Evolutionary conservation across 2,329 filamentous ascomycete genomes (phyloP), one percentile per base, ranked within the genome.

Genomic region (Paraphoma sp.): DNA sequence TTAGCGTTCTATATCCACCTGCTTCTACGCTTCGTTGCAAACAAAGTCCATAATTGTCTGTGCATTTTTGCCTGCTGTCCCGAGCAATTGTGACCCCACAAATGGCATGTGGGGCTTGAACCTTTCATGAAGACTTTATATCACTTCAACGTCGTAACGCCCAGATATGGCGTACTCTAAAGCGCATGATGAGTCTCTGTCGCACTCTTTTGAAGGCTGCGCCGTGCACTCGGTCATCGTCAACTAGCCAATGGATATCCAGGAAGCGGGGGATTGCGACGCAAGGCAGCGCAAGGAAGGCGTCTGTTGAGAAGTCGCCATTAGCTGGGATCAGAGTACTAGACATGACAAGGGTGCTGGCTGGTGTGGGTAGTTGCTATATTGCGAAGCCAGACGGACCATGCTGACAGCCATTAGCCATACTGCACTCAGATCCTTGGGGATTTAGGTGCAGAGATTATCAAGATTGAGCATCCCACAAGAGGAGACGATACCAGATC

Each of bases 371-470:
- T 83, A 11, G 16, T 59, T 55, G 51, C 44, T 58, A 18, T 4
- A 40, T 58, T 45, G 31, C 41, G 44, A 28, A 7, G 45, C 7
- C 16, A 46, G n/a, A 17, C 6, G 9, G 53, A 48, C 14, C 28
- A 31, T 31, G 51, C 59, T 73, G 56, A 73, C 59, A 42, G 11
- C n/a, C 36, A 58, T 16, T 70, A 97, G 92, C 95, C 95, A 63
- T 98, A 97, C 73, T 97, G 93, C 71, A 98, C 95, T 38, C 95
- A 99, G 75, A 97, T 99, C 51, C 80, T 99, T 6, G 95, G 93
- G 51, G 95, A 99, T 78, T 83, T 98, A 65, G 95, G 93, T 63
- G 95, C 95, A 65, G 93, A 98, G 75, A 88, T 99, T 33, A 96
- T 98, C 79, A 98, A 99, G 78, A 86, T 98, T 57, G 95, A 99